phyloP scores from a whole-genome alignment of 2,329 filamentous ascomycete genomes.

The Lomentospora prolificans region DNA sequence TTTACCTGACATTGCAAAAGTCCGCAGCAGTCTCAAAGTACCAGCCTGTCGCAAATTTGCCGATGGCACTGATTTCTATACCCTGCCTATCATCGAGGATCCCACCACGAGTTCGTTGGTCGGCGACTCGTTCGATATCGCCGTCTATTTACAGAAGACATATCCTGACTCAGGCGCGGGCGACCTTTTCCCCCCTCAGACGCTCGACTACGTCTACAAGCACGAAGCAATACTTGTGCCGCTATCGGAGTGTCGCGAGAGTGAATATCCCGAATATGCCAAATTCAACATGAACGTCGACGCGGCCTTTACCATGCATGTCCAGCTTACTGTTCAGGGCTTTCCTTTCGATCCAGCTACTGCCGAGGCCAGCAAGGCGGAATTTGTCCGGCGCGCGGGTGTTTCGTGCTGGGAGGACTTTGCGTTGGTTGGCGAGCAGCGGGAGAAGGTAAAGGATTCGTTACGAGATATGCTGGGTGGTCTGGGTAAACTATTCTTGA shows the following conservation, averaged over 20 bases:
- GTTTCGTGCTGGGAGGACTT: constrained; percentile 35
- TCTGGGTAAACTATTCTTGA: constrained; percentile 23
- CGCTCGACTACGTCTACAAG: constrained; percentile 28
- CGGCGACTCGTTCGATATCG: constrained; percentile 59
- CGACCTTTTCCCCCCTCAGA: constrained; percentile 36
- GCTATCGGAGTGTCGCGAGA: constrained; percentile 22
- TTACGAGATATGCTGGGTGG: constrained; percentile 24
- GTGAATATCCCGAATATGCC: constrained; percentile 26
- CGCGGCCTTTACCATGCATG: constrained; percentile 37
- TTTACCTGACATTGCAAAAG: constrained; percentile 38
- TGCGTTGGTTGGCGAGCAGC: constrained; percentile 24
- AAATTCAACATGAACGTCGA: constrained; percentile 47
- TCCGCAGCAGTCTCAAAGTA: constrained; percentile 35
- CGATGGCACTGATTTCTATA: constrained; percentile 49
- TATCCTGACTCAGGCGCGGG: constrained; percentile 36
- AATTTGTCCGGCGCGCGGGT: constrained; percentile 38
- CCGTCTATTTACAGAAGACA: constrained; percentile 43
- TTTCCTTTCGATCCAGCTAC: constrained; percentile 40
- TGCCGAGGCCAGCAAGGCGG: constrained; percentile 27
- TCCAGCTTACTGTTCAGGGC: constrained; percentile 25
- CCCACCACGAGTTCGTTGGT: constrained; percentile 27
- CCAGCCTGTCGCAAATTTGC: constrained; percentile 42
- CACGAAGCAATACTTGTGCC: constrained; percentile 21
- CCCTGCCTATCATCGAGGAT: constrained; percentile 48
- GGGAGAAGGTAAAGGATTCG: constrained; percentile 25